Evolutionary conservation across 768 basidiomycete genomes (phyloP).

Genomic region (Trametes sanguinea): DNA sequence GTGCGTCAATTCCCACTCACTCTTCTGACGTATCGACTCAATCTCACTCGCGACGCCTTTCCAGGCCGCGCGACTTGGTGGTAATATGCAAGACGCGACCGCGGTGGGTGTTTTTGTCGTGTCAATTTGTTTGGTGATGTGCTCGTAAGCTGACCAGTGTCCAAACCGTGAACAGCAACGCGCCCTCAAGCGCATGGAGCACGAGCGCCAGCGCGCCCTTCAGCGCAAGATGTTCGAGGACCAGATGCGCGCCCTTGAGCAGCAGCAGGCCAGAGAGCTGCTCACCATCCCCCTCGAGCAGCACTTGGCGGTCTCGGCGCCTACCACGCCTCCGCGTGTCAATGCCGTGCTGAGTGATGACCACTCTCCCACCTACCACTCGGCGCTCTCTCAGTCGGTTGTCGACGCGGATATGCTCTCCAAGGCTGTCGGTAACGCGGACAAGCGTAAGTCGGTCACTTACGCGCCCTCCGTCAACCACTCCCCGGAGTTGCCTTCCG

Average conservation of each 20-base stretch:
- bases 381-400: constrained; percentile 48
- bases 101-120: constrained; percentile 56
- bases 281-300: constrained; percentile 76
- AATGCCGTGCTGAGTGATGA: constrained; percentile 70
- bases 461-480: constrained; percentile 78
- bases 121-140: background rate
- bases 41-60: constrained; percentile 20
- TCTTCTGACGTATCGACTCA: constrained; percentile 15
- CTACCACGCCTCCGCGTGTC: constrained; percentile 84
- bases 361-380: constrained; percentile 43
- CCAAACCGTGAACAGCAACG: constrained; percentile 64
- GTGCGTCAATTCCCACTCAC: constrained; percentile 48
- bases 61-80: constrained; percentile 80
- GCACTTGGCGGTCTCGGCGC: constrained; percentile 85
- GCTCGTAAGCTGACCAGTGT: constrained; percentile 13
- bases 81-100: constrained; percentile 84
- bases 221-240: constrained; percentile 94
- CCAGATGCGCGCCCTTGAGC: constrained; percentile 92
- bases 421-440: constrained; percentile 68
- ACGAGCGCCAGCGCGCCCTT: constrained; percentile 84
- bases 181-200: constrained; percentile 85
- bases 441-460: constrained; percentile 86
- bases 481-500: constrained; percentile 63
- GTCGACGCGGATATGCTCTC: constrained; percentile 66
- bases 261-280: constrained; percentile 85